Evolutionary conservation across 257 asterid genomes (phyloP).

Genomic region (Cordia subcordata): DNA sequence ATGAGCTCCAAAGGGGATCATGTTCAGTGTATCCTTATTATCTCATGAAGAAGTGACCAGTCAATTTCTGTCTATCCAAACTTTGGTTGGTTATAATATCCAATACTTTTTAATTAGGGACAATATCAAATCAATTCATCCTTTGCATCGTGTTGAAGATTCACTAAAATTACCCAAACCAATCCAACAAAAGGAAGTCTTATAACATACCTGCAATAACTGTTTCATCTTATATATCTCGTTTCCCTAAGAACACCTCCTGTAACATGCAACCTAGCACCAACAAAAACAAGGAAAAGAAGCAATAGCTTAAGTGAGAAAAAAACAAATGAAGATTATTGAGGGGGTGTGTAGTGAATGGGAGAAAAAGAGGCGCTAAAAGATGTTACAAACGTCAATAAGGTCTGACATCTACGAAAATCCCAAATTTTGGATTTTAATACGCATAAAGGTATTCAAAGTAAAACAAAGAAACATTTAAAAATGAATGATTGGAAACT

Average conservation of each 20-base stretch:
- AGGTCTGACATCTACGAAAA: no score
- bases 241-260: constrained; percentile 99
- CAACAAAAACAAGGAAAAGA: constrained; percentile 83
- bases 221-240: constrained; percentile 90
- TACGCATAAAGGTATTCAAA: no score
- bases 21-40: constrained; percentile 57
- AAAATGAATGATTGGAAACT: no score
- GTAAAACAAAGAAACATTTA: no score
- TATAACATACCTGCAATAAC: constrained; percentile 65
- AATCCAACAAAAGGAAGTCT: constrained; percentile 12
- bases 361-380: no score
- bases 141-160: neutral
- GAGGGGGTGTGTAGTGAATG: no score
- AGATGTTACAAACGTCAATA: no score
- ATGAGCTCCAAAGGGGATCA: constrained; percentile 75
- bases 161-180: constrained; percentile 7
- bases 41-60: constrained; percentile 70
- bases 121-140: neutral
- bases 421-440: no score
- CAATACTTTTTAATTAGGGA: constrained; percentile 59
- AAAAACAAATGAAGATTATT: no score
- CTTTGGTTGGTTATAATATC: constrained; percentile 99
- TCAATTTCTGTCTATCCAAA: constrained; percentile 92
- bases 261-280: constrained; percentile 97
- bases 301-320: neutral